Evolutionary conservation across 2,329 filamentous ascomycete species (phyloP), one percentile per base, ranked within the genome.

Genomic region (Tolypocladium ovalisporum): DNA sequence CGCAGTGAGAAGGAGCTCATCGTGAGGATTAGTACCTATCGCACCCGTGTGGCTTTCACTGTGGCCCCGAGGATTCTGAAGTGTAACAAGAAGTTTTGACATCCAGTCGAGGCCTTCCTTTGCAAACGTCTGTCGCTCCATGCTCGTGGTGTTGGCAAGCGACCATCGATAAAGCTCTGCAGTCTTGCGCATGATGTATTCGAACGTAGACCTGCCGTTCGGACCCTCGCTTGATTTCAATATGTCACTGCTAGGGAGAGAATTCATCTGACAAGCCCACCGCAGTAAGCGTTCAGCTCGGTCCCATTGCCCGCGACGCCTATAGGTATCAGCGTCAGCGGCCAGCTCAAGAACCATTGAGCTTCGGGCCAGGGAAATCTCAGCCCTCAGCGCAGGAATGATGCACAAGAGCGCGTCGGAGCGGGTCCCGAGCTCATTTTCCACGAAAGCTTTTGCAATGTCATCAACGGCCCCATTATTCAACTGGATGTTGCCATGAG

Each of bases 381-480:
- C 15, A 27, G 4, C 55, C 27, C 55, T 40, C 12, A 59, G 34
- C 5, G 54, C 57, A 6, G 59, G 61, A 9, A 62, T 24, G 19
- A 63, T 60, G 47, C 58, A 62, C 4, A 55, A 24, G 3, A 60
- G 22, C 4, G 62, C 59, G 2, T 60, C 57, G 1, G 54, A 37
- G 42, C 56, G 32, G 6, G 60, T 44, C 22, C 58, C 61, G 12
- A 63, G 19, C 5, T 54, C 52, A 42, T n/a, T 54, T 3, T 61
- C 56, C 4, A 56, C 40, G 35, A 64, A 63, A 34, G 56, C 60
- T 32, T 52, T 56, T 2, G 56, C 60, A 24, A 64, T 34, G 15
- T 35, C 37, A 15, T 52, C 52, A 13, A 62, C 54, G 1, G 37
- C 36, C 34, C 24, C 53, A 29, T 60, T 60, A 2, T 57, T 40